Evolutionary conservation across 2,329 filamentous ascomycete genomes (phyloP), one percentile per base, ranked within the genome.

Genomic region (Colletotrichum sp.): DNA sequence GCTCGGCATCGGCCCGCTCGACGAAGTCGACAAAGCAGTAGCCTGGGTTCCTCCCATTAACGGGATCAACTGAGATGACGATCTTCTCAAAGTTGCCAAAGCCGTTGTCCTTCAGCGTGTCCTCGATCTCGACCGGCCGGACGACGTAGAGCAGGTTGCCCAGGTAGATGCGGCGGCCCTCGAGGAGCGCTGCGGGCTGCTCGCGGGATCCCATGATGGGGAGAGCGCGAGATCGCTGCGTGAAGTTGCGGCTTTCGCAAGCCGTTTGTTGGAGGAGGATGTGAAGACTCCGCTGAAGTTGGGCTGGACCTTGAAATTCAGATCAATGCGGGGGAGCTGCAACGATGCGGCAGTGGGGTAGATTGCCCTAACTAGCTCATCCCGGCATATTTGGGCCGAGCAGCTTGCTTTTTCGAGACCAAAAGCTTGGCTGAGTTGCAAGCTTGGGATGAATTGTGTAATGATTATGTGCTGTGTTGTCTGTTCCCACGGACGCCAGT

Each of bases 1-100:
- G 82, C 6, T 90, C 87, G 5, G 93, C 93, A 34, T 91, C 86
- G 32, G 90, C 90, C 62, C 88, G 87, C 63, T 87, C 88, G 62
- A 84, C 83, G 73, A 95, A 90, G 80, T 95, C 93, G 62, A 95
- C 90, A 79, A 95, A 95, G 85, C 93, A 95, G 85, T 95, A 95
- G 49, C 92, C 93, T 1, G 93, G 93, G 81, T 95, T 95, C 60
- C 93, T 88, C 55, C 89, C 91, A 34, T 90, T 93, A 82, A 93
- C 91, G 2, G 92, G 90, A 80, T 95, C 93, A 69, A 93, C 88
- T 1, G 92, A 92, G 79, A 95, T 93, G 81, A 93, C 92, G 78
- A 95, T 90, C 63, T 90, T 90, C 78, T 90, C 87, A 72, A 84
- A 84, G 16, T 82, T 78, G 5, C 77, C 82, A 18, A 88, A 85